Evolutionary conservation across 176 grass and related monocot genomes (phyloP).

Genomic region (Phyllostachys edulis): DNA sequence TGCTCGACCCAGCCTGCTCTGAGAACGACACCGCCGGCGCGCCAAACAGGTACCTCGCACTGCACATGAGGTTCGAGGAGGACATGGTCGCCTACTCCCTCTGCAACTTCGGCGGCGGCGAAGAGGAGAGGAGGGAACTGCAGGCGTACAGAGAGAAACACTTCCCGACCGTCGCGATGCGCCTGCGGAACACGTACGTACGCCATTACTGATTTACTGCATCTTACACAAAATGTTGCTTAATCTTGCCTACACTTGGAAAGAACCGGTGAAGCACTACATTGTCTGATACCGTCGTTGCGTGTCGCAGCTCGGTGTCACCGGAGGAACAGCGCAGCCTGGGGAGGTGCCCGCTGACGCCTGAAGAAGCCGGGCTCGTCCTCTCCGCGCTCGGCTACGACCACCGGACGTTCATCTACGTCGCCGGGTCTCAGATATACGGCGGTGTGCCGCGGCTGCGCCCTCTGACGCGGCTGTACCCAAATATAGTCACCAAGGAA

Average conservation of each 20-base stretch:
- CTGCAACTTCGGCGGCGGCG: conserved; percentile 88
- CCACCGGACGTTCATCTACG: conserved; percentile 73
- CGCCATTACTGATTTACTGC: neutral
- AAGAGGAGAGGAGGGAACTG: conserved; percentile 70
- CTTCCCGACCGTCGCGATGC: conserved; percentile 62
- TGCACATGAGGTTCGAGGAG: conserved; percentile 95
- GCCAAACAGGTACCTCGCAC: conserved; percentile 63
- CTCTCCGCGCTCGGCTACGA: conserved; percentile 76
- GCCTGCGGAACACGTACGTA: conserved; percentile 60
- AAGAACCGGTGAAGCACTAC: neutral
- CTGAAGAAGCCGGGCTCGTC: conserved; percentile 79
- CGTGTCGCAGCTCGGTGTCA: conserved; percentile 51
- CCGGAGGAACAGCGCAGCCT: conserved; percentile 71
- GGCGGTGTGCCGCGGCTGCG: conserved; percentile 66
- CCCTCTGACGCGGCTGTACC: conserved; percentile 75
- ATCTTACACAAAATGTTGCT: neutral
- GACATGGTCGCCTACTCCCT: conserved; percentile 99
- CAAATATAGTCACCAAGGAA: conserved; percentile 88
- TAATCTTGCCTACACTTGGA: neutral
- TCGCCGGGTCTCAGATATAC: conserved; percentile 85
- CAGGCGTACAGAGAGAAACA: conserved; percentile 79
- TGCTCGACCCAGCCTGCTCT: conserved; percentile 9
- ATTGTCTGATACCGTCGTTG: neutral
- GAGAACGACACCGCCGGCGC: neutral
- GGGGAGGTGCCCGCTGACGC: conserved; percentile 87